Evolutionary conservation across 805 yeast genomes (phyloP).

Genomic region (Clavispora asparagi): DNA sequence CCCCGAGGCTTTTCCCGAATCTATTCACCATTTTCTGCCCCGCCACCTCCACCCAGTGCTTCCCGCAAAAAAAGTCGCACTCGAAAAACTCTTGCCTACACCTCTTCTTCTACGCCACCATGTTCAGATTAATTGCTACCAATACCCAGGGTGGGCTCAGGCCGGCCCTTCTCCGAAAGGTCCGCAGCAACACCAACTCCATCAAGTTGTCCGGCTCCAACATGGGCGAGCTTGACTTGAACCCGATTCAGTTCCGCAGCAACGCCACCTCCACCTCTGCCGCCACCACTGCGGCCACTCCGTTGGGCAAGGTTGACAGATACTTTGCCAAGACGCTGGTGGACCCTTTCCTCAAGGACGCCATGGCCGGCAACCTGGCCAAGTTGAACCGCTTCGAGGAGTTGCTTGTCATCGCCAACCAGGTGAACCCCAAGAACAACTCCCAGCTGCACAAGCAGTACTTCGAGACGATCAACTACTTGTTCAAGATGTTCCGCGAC

Average conservation of each 20-base stretch:
- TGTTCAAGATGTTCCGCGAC: constrained; percentile 9
- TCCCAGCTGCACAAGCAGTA: not conserved
- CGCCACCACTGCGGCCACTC: not conserved
- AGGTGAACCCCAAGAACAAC: constrained; percentile 6
- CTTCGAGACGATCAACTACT: constrained; percentile 4
- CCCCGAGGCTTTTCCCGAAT: not conserved
- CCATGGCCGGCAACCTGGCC: constrained; percentile 12
- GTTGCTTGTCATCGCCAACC: constrained; percentile 20
- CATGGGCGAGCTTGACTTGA: constrained; percentile 9
- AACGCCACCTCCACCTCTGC: constrained; percentile 3
- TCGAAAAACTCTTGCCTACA: not conserved
- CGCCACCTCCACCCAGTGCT: not conserved
- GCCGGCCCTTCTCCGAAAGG: constrained; percentile 35
- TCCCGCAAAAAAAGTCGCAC: not conserved
- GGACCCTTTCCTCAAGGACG: constrained; percentile 20
- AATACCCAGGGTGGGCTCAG: constrained; percentile 33
- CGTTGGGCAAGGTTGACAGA: constrained; percentile 13
- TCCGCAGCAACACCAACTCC: constrained; percentile 21
- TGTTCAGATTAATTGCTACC: constrained; percentile 36
- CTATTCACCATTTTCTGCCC: not conserved
- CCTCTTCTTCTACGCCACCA: constrained; percentile 6
- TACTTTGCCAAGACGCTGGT: constrained; percentile 17
- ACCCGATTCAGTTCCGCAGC: constrained; percentile 7
- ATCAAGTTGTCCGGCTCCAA: constrained; percentile 8
- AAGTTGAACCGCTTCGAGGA: constrained; percentile 27